Percentiles rank a stretch among this genome's conserved stretches.
Evolutionary conservation across 208 protist species (phyloP).

Genomic region (Leishmania amazonensis): DNA sequence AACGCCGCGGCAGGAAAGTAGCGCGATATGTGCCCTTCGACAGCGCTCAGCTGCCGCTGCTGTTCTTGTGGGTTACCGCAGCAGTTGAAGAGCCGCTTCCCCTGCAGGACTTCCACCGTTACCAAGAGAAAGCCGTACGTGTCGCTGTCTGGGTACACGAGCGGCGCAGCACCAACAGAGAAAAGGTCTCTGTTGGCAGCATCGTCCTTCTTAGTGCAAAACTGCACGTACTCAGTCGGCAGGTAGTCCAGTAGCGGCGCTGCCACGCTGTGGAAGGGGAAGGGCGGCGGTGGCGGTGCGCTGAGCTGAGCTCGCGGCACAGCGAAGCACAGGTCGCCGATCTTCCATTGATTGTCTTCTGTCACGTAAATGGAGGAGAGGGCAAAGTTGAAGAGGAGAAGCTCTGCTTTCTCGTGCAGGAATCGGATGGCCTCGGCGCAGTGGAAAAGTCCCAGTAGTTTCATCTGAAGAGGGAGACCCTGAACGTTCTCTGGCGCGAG

Average conservation of each 20-base stretch:
- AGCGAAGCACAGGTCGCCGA: constrained; percentile 55
- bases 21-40: constrained; percentile 29
- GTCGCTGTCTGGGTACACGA: constrained; percentile 54
- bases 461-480: constrained; percentile 39
- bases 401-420: constrained; percentile 48
- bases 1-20: constrained; percentile 44
- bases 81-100: constrained; percentile 37
- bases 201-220: constrained; percentile 3
- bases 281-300: constrained; percentile 1
- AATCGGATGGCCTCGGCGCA: constrained; percentile 57
- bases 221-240: constrained; percentile 43
- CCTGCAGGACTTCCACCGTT: constrained; percentile 41
- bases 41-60: constrained; percentile 28
- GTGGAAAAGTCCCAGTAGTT: constrained; percentile 41
- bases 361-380: constrained; percentile 51
- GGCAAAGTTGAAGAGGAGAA: constrained; percentile 57
- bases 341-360: constrained; percentile 47
- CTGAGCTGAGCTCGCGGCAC: constrained; percentile 18
- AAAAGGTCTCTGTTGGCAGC: constrained; percentile 14
- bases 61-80: constrained; percentile 26
- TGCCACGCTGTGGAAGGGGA: constrained; percentile 33
- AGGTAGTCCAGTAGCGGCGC: constrained; percentile 63
- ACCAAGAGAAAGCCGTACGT: constrained; percentile 61
- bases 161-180: constrained; percentile 7
- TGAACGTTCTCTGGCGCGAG: constrained; percentile 29